Conservation (phyloP, 768 basidiomycete species). For the Psilocybe sp. region DNA sequence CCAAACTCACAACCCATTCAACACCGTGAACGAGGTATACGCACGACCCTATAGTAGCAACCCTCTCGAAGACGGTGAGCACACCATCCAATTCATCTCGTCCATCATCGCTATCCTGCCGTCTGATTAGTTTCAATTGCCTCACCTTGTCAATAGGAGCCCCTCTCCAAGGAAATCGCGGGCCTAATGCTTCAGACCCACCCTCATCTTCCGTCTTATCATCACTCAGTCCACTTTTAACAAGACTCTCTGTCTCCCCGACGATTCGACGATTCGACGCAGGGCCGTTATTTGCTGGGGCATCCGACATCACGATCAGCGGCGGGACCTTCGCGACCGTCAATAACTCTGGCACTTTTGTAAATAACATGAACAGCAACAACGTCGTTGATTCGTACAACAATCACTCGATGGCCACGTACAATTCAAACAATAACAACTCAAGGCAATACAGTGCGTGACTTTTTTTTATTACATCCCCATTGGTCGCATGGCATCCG, state of each 20-base stretch:
- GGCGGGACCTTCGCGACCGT: constrained; percentile 14
- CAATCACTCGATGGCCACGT: background rate
- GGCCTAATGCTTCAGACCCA: too few relatives aligned
- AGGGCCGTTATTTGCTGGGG: constrained; percentile 14
- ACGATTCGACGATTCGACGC: background rate
- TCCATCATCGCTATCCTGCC: too few relatives aligned
- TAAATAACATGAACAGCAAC: constrained; percentile 11
- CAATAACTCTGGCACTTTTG: constrained; percentile 3
- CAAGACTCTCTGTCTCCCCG: background rate
- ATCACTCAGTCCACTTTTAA: background rate
- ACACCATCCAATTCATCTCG: too few relatives aligned
- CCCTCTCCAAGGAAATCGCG: too few relatives aligned
- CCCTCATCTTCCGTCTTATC: too few relatives aligned
- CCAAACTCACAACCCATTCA: too few relatives aligned
- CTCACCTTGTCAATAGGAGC: too few relatives aligned
- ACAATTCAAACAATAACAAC: constrained; percentile 9
- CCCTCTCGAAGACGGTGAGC: too few relatives aligned
- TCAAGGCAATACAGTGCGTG: constrained; percentile 9
- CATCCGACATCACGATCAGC: constrained; percentile 9
- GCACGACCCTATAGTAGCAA: too few relatives aligned
- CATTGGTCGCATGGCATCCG: background rate
- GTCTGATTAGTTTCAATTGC: too few relatives aligned
- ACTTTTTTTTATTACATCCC: background rate
- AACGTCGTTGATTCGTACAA: constrained; percentile 16
- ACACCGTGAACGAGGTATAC: too few relatives aligned